phyloP scores from a whole-genome alignment of 2,329 filamentous ascomycete genomes.

The Ascochyta viciae-villosae region DNA sequence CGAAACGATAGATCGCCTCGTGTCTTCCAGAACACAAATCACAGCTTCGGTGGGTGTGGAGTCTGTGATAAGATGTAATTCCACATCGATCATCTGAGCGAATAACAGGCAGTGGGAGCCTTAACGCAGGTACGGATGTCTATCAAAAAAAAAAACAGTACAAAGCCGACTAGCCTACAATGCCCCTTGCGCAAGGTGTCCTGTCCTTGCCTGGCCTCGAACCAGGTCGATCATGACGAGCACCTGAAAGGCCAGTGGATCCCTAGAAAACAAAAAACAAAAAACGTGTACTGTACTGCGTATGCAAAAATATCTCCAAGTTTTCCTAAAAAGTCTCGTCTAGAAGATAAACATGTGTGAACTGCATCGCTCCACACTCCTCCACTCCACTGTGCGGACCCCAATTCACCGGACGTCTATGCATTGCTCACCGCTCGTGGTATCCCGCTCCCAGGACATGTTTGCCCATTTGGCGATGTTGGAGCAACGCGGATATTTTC shows the following conservation, averaged over 20 bases:
- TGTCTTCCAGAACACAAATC: slow-evolving; percentile 18
- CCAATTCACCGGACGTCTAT: slow-evolving; percentile 17
- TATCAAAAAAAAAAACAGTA: not conserved
- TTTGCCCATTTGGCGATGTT: slow-evolving; percentile 16
- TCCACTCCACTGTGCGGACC: not conserved
- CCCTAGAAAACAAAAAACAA: not conserved
- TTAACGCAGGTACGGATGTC: slow-evolving; percentile 7
- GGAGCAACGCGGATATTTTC: slow-evolving; percentile 20
- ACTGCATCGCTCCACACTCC: slow-evolving; percentile 7
- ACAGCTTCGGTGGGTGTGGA: slow-evolving; percentile 12
- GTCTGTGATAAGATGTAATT: slow-evolving; percentile 11
- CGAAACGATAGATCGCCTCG: slow-evolving; percentile 22
- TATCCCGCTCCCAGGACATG: slow-evolving; percentile 16
- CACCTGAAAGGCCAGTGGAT: slow-evolving; percentile 11
- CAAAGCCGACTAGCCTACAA: slow-evolving; percentile 1
- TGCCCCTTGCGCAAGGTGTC: slow-evolving; percentile 11
- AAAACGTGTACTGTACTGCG: not conserved
- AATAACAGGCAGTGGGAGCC: not conserved
- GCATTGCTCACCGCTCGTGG: slow-evolving; percentile 26
- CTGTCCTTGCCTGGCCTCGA: slow-evolving; percentile 12
- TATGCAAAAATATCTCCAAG: slow-evolving; percentile 5
- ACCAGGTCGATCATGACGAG: slow-evolving; percentile 18
- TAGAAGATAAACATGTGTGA: not conserved
- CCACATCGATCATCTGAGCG: slow-evolving; percentile 8
- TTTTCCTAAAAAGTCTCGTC: not conserved